Conservation (phyloP, 768 basidiomycete genomes). For the Aureoboletus auriporus region DNA sequence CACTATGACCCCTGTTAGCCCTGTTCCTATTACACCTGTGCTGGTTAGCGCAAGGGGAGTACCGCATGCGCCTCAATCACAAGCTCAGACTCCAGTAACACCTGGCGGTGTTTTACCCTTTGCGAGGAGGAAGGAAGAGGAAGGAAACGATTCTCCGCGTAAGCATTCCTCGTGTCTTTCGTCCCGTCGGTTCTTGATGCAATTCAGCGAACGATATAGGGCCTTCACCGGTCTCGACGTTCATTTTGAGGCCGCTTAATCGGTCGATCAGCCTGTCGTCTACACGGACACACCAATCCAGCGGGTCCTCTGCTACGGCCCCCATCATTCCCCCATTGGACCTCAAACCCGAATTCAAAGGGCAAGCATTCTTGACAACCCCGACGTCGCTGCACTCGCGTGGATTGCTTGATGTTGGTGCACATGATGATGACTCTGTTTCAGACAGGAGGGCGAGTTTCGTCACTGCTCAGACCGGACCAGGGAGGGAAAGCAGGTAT, state of each 20-base stretch:
- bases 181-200: not conserved
- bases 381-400: constrained; percentile 24
- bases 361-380: constrained; percentile 26
- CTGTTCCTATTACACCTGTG: constrained; percentile 28
- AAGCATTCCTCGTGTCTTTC: constrained; percentile 22
- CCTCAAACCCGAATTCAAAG: constrained; percentile 50
- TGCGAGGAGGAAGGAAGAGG: constrained; percentile 26
- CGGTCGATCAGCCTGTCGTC: constrained; percentile 63
- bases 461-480: constrained; percentile 41
- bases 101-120: constrained; percentile 25
- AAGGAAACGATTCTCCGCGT: constrained; percentile 36
- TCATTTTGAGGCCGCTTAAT: constrained; percentile 62
- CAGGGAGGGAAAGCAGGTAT: constrained; percentile 28
- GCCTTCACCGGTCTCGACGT: constrained; percentile 51
- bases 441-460: constrained; percentile 57
- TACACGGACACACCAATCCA: constrained; percentile 52
- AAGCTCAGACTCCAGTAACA: constrained; percentile 18
- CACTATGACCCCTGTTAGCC: constrained; percentile 26
- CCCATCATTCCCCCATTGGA: constrained; percentile 60
- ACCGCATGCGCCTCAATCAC: constrained; percentile 10
- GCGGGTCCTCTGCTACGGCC: constrained; percentile 33
- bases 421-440: constrained; percentile 37
- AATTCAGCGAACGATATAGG: constrained; percentile 24
- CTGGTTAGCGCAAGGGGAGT: constrained; percentile 14
- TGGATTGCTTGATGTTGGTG: constrained; percentile 20